Conservation (phyloP, 352 stramenopile species). For the Globisporangium splendens region DNA sequence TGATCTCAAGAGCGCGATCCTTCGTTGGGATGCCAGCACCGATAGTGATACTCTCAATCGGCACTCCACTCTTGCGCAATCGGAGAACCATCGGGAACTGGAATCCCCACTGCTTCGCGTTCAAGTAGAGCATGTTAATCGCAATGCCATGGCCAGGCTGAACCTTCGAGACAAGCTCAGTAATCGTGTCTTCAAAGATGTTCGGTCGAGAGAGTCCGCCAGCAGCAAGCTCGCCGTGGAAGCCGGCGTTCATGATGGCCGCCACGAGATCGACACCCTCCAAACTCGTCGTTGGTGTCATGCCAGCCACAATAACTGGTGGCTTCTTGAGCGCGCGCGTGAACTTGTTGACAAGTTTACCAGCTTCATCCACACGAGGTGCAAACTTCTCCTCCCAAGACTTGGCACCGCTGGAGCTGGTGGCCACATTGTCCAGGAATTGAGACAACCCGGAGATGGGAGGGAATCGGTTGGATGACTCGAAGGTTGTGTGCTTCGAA, state of each 20-base stretch:
- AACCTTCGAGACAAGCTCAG: conserved; percentile 67
- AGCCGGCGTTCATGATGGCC: conserved; percentile 76
- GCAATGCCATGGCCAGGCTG: conserved; percentile 67
- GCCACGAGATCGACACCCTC: conserved; percentile 80
- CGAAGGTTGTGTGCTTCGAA: conserved; percentile 33
- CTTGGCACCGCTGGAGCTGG: conserved; percentile 3
- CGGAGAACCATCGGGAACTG: conserved; percentile 88
- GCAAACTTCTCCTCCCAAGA: conserved; percentile 59
- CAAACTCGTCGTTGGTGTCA: conserved; percentile 84
- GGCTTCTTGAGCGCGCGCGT: conserved; percentile 71
- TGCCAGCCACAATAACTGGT: conserved; percentile 78
- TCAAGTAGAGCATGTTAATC: conserved; percentile 90
- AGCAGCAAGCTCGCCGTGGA: conserved; percentile 72
- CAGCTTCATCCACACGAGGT: conserved; percentile 35
- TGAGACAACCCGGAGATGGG: conserved; percentile 37
- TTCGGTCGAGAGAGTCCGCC: conserved; percentile 64
- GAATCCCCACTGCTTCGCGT: conserved; percentile 87
- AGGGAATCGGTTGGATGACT: conserved; percentile 16
- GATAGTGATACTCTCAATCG: conserved; percentile 89
- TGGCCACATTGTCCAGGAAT: conserved; percentile 28
- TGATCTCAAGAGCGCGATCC: conserved; percentile 79
- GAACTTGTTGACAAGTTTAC: conserved; percentile 67
- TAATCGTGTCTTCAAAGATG: conserved; percentile 70
- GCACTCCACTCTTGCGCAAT: conserved; percentile 68
- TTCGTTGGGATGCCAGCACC: conserved; percentile 77